A percentile compares a stretch with the other conserved stretches of the same genome.
phyloP scores from a whole-genome alignment of 2,329 filamentous ascomycete species.

The Venturia nashicola region DNA sequence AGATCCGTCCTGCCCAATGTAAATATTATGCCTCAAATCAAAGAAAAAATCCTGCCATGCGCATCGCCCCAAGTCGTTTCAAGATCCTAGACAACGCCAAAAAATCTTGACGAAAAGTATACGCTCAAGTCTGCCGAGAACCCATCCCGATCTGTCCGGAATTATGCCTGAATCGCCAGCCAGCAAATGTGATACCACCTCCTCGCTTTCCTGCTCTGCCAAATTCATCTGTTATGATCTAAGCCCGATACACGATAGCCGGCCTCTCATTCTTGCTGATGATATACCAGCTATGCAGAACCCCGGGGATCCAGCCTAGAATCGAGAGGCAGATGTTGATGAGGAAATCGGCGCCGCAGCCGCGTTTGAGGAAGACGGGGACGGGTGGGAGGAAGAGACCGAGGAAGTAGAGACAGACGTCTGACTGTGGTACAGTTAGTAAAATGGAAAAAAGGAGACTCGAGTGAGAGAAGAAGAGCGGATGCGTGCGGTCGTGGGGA shows the following conservation, averaged over 20 bases:
- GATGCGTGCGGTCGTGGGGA: neutral
- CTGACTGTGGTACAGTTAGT: constrained; percentile 12
- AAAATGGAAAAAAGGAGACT: neutral
- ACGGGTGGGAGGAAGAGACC: constrained; percentile 26
- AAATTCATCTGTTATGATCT: neutral
- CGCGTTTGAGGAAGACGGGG: constrained; percentile 27
- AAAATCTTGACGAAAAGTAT: too few species aligned
- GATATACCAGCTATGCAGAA: constrained; percentile 14
- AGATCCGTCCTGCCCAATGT: too few species aligned
- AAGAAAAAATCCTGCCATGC: too few species aligned
- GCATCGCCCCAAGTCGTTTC: too few species aligned
- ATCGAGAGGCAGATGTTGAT: constrained; percentile 28
- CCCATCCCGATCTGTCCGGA: too few species aligned
- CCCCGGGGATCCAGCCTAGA: constrained; percentile 23
- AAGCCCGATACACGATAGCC: neutral
- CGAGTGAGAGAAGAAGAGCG: neutral
- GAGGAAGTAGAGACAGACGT: constrained; percentile 21
- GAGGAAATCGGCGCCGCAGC: constrained; percentile 26
- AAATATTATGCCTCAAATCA: too few species aligned
- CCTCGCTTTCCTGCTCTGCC: too few species aligned
- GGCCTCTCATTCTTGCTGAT: constrained; percentile 7
- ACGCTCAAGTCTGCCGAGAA: too few species aligned
- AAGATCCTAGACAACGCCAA: too few species aligned
- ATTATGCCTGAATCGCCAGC: too few species aligned
- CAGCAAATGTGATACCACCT: too few species aligned